Evolutionary conservation across 208 protist species (phyloP).

Genomic region (Trypanosoma rangeli): DNA sequence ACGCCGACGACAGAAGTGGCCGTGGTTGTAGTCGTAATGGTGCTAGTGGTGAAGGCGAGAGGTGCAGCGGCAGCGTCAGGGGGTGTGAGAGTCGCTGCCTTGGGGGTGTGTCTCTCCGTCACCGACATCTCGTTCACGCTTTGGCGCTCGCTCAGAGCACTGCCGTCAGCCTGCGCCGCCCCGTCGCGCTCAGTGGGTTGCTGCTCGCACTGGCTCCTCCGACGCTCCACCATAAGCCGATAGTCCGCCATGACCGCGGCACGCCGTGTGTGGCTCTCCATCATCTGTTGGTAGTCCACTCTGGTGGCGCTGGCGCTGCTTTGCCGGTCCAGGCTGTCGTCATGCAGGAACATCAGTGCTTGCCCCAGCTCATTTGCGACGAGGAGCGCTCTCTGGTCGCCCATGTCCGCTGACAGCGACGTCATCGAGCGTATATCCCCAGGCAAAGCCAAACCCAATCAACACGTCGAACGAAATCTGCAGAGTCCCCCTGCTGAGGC

Average conservation of each 20-base stretch:
- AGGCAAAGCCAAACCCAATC: neutral
- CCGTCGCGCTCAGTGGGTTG: neutral
- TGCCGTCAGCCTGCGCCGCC: neutral
- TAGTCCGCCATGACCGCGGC: slow-evolving; percentile 59
- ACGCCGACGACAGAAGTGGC: neutral
- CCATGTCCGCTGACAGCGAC: slow-evolving; percentile 6
- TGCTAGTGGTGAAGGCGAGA: neutral
- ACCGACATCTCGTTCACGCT: neutral
- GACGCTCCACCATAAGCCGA: slow-evolving; percentile 47
- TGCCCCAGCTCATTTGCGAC: neutral
- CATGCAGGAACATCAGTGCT: neutral
- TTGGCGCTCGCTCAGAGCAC: neutral
- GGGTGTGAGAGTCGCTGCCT: neutral
- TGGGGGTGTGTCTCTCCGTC: neutral
- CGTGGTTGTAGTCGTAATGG: neutral
- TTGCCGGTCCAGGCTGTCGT: slow-evolving; percentile 27
- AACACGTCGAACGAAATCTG: slow-evolving; percentile 12
- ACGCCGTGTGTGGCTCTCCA: slow-evolving; percentile 49
- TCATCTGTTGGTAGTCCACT: slow-evolving; percentile 46
- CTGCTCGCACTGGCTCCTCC: slow-evolving; percentile 3
- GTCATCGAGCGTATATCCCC: neutral
- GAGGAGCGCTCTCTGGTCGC: slow-evolving; percentile 1
- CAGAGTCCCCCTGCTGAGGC: neutral
- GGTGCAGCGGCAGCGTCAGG: neutral
- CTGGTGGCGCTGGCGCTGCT: slow-evolving; percentile 51